Conservation (phyloP, 345 rosid genomes). For the Turritis glabra region DNA sequence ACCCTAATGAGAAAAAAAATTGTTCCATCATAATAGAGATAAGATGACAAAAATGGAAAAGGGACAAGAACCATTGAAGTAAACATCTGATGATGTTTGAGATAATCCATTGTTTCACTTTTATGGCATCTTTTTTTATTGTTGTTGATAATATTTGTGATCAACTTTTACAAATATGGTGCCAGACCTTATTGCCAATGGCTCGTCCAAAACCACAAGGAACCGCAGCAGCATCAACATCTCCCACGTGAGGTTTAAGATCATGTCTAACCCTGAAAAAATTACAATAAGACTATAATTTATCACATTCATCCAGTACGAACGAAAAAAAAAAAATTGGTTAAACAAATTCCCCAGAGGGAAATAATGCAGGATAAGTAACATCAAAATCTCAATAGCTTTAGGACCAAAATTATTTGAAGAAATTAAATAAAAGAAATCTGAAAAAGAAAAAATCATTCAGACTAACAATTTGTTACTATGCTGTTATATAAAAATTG, state of each 20-base stretch:
- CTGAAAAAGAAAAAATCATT: not conserved
- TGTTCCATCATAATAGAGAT: not conserved
- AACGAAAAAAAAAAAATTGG: not conserved
- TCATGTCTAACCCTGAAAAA: slow-evolving; percentile 62
- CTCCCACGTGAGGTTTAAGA: slow-evolving; percentile 67
- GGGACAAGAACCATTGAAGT: not conserved
- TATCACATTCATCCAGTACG: slow-evolving; percentile 20
- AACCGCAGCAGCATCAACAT: slow-evolving; percentile 84
- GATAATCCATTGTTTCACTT: not conserved
- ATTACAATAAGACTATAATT: slow-evolving; percentile 6
- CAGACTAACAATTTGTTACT: slow-evolving; percentile 6
- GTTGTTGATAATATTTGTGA: not conserved
- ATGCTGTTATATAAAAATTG: slow-evolving; percentile 3
- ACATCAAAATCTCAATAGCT: not conserved
- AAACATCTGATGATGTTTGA: slow-evolving; percentile 5
- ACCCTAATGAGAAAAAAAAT: slow-evolving; percentile 50
- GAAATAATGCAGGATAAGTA: slow-evolving; percentile 19
- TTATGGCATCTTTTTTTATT: not conserved
- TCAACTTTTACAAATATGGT: not conserved
- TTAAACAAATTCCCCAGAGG: not conserved
- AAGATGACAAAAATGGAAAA: slow-evolving; percentile 1
- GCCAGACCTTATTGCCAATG: slow-evolving; percentile 75
- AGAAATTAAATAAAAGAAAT: not conserved
- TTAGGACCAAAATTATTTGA: not conserved
- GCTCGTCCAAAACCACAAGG: slow-evolving; percentile 89